Conservation (phyloP, 345 rosid genomes). For the Turritis glabra region DNA sequence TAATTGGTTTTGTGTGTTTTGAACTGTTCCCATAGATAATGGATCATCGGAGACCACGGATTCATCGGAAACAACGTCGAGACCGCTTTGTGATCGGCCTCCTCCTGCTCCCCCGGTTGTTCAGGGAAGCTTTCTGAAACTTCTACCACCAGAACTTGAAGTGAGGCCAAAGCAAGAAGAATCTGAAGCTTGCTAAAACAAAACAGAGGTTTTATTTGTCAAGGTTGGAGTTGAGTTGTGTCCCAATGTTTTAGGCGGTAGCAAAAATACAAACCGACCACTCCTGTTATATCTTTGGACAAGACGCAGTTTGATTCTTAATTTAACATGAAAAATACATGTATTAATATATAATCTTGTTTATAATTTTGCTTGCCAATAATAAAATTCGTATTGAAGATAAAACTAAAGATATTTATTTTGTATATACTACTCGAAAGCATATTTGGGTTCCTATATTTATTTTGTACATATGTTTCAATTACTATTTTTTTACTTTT, state of each 20-base stretch:
- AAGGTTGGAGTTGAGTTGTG: constrained; percentile 28
- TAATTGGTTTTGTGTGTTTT: not conserved
- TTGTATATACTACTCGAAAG: not conserved
- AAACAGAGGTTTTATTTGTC: not conserved
- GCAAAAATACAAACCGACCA: constrained; percentile 9
- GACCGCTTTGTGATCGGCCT: constrained; percentile 38
- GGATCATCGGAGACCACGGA: constrained; percentile 46
- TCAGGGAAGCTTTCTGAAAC: constrained; percentile 69
- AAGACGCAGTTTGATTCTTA: constrained; percentile 4
- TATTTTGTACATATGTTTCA: too few species aligned
- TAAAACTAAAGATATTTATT: not conserved
- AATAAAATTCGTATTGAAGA: not conserved
- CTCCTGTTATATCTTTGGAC: constrained; percentile 7
- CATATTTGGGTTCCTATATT: not conserved
- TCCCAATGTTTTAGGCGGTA: not conserved
- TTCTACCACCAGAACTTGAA: constrained; percentile 60
- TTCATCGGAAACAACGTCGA: constrained; percentile 48
- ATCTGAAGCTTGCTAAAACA: constrained; percentile 31
- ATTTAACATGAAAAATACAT: constrained; percentile 12
- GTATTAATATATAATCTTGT: not conserved
- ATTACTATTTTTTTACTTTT: too few species aligned
- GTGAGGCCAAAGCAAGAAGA: constrained; percentile 42
- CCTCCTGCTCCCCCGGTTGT: constrained; percentile 35
- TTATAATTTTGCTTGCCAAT: not conserved
- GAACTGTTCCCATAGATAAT: constrained; percentile 6